Percentiles rank a stretch among this genome's conserved stretches.
Evolutionary conservation across 805 yeast genomes (phyloP).

Genomic region (Candida palmyrensis): DNA sequence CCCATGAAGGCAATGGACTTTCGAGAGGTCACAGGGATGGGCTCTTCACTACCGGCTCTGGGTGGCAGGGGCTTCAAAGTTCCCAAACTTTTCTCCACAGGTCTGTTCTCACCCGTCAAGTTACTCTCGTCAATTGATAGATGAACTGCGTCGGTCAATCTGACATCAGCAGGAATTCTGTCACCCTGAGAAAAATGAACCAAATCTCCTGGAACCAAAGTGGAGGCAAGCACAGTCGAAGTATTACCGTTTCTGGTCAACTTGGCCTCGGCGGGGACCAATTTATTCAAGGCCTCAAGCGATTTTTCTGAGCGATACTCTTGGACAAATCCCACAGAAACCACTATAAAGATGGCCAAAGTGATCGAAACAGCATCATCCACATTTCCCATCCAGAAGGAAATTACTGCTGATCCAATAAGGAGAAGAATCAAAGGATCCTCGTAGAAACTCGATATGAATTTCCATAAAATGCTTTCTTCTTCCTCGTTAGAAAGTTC

Average conservation of each 20-base stretch:
- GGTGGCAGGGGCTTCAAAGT: conserved; percentile 2
- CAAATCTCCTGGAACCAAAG: conserved; percentile 92
- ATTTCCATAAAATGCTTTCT: conserved; percentile 67
- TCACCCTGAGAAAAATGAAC: conserved; percentile 91
- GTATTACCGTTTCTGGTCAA: conserved; percentile 77
- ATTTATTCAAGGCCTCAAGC: conserved; percentile 82
- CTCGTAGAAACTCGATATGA: conserved; percentile 74
- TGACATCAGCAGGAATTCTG: conserved; percentile 91
- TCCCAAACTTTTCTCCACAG: conserved; percentile 56
- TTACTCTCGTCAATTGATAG: conserved; percentile 88
- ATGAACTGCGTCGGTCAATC: conserved; percentile 75
- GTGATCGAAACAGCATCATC: conserved; percentile 96
- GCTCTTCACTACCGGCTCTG: conserved; percentile 18
- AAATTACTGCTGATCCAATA: conserved; percentile 83
- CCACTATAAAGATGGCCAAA: conserved; percentile 87
- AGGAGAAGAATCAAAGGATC: conserved; percentile 87
- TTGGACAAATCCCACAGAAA: conserved; percentile 95
- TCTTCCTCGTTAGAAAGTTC: conserved; percentile 75
- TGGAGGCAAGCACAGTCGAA: conserved; percentile 78
- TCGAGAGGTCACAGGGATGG: conserved; percentile 63
- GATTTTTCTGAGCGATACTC: conserved; percentile 95
- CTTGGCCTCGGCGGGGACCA: conserved; percentile 97
- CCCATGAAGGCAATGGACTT: conserved; percentile 91
- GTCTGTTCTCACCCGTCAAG: conserved; percentile 91
- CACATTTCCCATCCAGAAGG: conserved; percentile 90